Base-by-base conservation (phyloP, 768 basidiomycete species). In the Termitomyces heimii region DNA sequence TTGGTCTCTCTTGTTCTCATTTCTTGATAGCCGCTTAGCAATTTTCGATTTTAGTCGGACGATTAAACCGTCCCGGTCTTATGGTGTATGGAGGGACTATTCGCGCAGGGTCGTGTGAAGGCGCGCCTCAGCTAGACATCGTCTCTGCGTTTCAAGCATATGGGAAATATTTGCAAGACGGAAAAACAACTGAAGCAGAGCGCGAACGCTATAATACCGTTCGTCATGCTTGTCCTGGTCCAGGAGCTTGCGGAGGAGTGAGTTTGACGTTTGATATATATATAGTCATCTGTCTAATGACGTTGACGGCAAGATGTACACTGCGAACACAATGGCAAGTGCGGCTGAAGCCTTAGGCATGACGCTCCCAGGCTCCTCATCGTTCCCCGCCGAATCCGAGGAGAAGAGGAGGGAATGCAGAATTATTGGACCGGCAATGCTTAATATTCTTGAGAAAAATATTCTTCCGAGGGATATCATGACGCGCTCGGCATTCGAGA, bases 51-150 rank as follows among this genome's bases (percentile, higher is more conserved):
- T 43, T 63, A 94, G 92, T 99, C 53, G 97, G 96, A 50, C 83
- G 97, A 42, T 77, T 99, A 58, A 98, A 99, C 75, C 85, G 97
- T 42, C 97, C 97, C 18, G 92, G 95, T 60, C 64, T 98, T 53
- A 99, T 99, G 97, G 86, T 99, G 5, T 99, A 98, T 65, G 97
- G 97, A 39, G 97, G 97, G 32, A 89, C 89, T 32, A 99, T 98
- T 64, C 87, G 88, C 56, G 83, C 96, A 2, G 97, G 97, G 48
- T 88, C 91, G 26, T 98, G 97, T 70, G 88, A 86, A 60, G 92
- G 92, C 20, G 76, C 83, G 50, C 91, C 94, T 22, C 85, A 89
- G 68, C 80, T 99, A 54, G 97, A 99, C 70, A 85, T 99, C 61
- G 93, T 99, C 20, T 95, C 93, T 31, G 96, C 97, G 5, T 99